phyloP scores from a whole-genome alignment of 2,329 filamentous ascomycete genomes.

The Pestalotiopsis sp. region DNA sequence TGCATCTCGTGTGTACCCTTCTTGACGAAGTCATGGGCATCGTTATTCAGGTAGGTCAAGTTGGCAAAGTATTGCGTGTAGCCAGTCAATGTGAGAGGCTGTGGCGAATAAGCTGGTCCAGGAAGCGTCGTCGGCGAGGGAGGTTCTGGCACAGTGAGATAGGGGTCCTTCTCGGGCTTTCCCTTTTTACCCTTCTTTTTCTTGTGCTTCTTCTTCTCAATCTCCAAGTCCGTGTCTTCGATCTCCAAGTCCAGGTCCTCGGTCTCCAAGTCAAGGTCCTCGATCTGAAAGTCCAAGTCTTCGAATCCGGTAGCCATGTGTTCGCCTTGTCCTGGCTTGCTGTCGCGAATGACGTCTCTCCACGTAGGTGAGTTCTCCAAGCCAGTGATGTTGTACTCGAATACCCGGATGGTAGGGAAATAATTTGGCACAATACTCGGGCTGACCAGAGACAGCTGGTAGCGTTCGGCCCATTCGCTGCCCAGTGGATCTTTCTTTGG shows the following conservation, averaged over 20 bases:
- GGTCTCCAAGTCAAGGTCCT: not conserved
- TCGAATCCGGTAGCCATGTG: not conserved
- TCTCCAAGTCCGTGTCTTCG: constrained; percentile 25
- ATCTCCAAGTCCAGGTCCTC: constrained; percentile 13
- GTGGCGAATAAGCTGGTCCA: constrained; percentile 86
- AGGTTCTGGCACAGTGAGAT: constrained; percentile 65
- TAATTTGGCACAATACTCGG: constrained; percentile 93
- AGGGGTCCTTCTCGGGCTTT: constrained; percentile 57
- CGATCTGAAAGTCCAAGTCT: not conserved
- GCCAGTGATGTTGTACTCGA: constrained; percentile 89
- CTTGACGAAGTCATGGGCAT: constrained; percentile 38
- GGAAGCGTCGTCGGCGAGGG: constrained; percentile 74
- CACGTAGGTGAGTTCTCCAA: constrained; percentile 59
- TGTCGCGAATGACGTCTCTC: constrained; percentile 25
- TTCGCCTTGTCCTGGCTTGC: not conserved
- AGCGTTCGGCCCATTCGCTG: constrained; percentile 81
- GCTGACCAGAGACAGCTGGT: constrained; percentile 75
- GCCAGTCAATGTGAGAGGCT: constrained; percentile 74
- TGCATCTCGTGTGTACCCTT: constrained; percentile 26
- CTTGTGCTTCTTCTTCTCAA: constrained; percentile 42
- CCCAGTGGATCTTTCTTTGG: constrained; percentile 62
- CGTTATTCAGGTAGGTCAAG: constrained; percentile 84
- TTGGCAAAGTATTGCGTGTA: constrained; percentile 95
- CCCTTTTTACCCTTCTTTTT: constrained; percentile 43
- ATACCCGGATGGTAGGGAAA: constrained; percentile 84